Evolutionary conservation across 495 filamentous ascomycete genomes (phyloP), one percentile per base, ranked within the genome.

Genomic region (Talaromyces thailandensis): DNA sequence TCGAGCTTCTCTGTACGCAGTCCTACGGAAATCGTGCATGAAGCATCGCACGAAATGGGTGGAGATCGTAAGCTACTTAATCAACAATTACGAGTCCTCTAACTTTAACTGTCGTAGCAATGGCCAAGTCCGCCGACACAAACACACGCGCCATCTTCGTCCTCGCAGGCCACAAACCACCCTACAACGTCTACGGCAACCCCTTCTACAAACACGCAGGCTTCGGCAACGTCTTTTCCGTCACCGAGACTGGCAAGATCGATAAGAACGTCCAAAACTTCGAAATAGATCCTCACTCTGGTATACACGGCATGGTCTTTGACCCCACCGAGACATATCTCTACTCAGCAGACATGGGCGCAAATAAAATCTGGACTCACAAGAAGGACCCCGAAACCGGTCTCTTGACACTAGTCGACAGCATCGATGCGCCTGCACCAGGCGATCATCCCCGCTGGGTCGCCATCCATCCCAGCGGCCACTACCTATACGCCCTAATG

Each of bases 291-390:
- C 73, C 77, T 37, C 83, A 89, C 70, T 88, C 88, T 7, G 90
- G 88, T 51, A 89, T 94, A 65, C 90, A 94, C 74, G 90, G 89
- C 74, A 92, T 92, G 88, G 89, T 91, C 51, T 94, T 94, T 69
- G 89, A 94, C 71, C 84, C 88, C 11, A 86, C 84, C 60, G 90
- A 94, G 75, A 88, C 84, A 14, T 93, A 91, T 74, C 82, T 94
- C 37, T 94, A 94, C 78, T 91, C 88, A 23, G 90, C 90, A 62
- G 90, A 94, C 73, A 81, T 94, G 71, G 83, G 81, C 63, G 89
- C 86, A 66, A 92, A 94, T 79, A 91, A 89, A 77, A 83, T 94
- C 57, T 94, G 90, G 90, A 88, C 86, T 12, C 90, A 94, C 74
- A 81, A 82, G 70, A 94, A 93, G 75, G 76, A 85, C 64, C 74